phyloP scores from a whole-genome alignment of 345 rosid species.

The Pseudoturritis turrita region DNA sequence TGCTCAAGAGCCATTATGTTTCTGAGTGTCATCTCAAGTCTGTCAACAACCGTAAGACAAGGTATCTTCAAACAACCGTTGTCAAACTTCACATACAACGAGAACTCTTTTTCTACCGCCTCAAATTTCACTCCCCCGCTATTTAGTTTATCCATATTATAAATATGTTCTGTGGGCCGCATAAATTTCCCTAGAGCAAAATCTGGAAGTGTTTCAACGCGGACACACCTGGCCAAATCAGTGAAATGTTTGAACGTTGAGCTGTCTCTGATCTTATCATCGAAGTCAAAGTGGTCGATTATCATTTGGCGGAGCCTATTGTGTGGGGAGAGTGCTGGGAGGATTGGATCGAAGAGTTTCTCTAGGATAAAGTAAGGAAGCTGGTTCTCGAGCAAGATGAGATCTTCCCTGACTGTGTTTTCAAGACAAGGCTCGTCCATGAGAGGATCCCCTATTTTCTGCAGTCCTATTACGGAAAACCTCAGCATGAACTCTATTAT shows the following conservation, averaged over 20 bases:
- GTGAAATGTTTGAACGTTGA: neutral
- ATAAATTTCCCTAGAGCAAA: no score
- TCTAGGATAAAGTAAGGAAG: conserved; percentile 20
- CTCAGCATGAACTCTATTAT: neutral
- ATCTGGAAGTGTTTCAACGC: neutral
- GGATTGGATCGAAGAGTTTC: neutral
- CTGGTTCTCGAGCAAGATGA: conserved; percentile 11
- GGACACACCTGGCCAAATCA: neutral
- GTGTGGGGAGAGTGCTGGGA: neutral
- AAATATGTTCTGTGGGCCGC: neutral
- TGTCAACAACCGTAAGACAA: neutral
- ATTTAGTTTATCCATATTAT: neutral
- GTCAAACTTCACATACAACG: neutral
- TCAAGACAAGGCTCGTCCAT: neutral
- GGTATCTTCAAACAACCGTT: neutral
- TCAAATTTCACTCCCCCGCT: neutral
- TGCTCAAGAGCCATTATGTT: conserved; percentile 23
- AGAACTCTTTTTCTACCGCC: neutral
- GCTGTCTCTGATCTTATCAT: neutral
- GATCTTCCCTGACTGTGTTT: neutral
- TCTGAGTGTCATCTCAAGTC: neutral
- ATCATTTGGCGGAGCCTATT: neutral
- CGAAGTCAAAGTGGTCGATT: neutral
- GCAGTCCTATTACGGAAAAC: neutral
- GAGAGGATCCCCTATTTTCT: neutral